Conservation (phyloP, 768 basidiomycete genomes). For the Dentipellis sp. region DNA sequence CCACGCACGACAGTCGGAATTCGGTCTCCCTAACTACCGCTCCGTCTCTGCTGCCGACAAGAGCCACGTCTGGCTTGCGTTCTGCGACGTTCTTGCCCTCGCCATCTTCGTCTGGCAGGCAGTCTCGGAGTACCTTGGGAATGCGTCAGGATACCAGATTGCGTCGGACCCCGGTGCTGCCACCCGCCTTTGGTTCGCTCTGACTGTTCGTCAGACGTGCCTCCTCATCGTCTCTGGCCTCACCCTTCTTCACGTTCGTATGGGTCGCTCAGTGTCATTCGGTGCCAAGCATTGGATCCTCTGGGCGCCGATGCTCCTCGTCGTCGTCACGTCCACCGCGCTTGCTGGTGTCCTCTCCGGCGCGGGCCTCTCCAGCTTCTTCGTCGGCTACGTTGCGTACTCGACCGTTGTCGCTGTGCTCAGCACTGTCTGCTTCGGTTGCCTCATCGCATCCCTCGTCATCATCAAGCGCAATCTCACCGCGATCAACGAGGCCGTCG, state of each 20-base stretch:
- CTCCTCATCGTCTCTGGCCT: conserved; percentile 51
- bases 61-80: conserved; percentile 65
- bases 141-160: conserved; percentile 32
- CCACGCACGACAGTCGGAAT: conserved; percentile 47
- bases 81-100: conserved; percentile 55
- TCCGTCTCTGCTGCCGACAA: conserved; percentile 61
- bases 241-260: conserved; percentile 60
- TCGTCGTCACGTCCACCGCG: conserved; percentile 47
- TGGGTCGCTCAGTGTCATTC: conserved; percentile 62
- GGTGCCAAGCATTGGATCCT: conserved; percentile 67
- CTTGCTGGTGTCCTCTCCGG: conserved; percentile 50
- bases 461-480: conserved; percentile 57
- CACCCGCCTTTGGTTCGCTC: conserved; percentile 57
- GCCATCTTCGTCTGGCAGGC: conserved; percentile 60
- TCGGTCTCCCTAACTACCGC: conserved; percentile 61
- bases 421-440: conserved; percentile 46
- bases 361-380: conserved; percentile 43
- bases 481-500: conserved; percentile 38
- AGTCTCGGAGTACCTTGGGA: conserved; percentile 39
- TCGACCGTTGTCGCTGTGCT: conserved; percentile 40
- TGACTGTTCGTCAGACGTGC: conserved; percentile 61
- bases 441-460: conserved; percentile 52
- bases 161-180: conserved; percentile 44
- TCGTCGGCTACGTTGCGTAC: conserved; percentile 53
- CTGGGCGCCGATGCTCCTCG: conserved; percentile 53